Evolutionary conservation across 2,329 filamentous ascomycete species (phyloP).

Genomic region (Septoria linicola): DNA sequence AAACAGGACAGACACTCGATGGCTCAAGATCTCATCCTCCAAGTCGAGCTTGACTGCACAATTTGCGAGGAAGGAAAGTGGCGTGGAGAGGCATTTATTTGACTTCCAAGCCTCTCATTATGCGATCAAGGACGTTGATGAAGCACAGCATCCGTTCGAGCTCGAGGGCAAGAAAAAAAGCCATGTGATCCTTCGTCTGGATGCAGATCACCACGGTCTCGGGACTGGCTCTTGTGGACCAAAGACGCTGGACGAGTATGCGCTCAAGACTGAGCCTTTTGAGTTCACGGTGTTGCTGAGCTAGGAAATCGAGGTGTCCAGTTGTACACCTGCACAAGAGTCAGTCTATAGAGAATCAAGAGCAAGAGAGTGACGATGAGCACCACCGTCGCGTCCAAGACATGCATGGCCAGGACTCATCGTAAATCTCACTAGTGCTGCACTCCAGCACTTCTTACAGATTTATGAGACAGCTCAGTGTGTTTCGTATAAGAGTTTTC

Average conservation of each 20-base stretch:
- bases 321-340: too few species aligned
- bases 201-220: conserved; percentile 45
- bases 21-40: conserved; percentile 42
- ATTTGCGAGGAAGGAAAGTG: conserved; percentile 30
- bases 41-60: conserved; percentile 29
- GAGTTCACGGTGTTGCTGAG: conserved; percentile 35
- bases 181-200: conserved; percentile 58
- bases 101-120: conserved; percentile 59
- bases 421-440: too few species aligned
- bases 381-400: too few species aligned
- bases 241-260: conserved; percentile 46
- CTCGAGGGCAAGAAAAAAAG: conserved; percentile 56
- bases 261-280: conserved; percentile 40
- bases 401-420: too few species aligned
- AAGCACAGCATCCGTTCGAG: conserved; percentile 64
- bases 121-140: conserved; percentile 53
- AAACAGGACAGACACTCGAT: conserved; percentile 61
- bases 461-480: too few species aligned
- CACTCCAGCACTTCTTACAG: too few species aligned
- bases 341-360: too few species aligned
- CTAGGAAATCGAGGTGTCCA: conserved; percentile 4
- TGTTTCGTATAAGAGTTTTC: too few species aligned
- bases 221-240: conserved; percentile 61
- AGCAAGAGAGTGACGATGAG: too few species aligned
- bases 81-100: conserved; percentile 21